Conservation (phyloP, 768 basidiomycete species). For the Cubamyces lactineus region DNA sequence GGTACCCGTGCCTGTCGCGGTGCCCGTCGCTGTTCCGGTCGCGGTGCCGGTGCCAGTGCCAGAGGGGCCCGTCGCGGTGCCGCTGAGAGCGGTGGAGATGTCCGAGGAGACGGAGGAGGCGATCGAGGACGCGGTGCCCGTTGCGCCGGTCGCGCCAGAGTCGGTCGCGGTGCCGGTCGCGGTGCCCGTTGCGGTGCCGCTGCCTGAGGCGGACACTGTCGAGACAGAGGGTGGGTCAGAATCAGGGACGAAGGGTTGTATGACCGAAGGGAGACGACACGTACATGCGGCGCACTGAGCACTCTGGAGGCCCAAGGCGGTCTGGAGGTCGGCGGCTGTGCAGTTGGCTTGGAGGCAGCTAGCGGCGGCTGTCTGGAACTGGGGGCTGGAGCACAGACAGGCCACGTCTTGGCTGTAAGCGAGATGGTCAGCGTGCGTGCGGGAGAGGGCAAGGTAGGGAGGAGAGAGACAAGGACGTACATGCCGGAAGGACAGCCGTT, state of each 20-base stretch:
- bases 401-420: slow-evolving; percentile 40
- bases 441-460: background rate
- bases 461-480: slow-evolving; percentile 22
- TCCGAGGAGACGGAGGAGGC: slow-evolving; percentile 6
- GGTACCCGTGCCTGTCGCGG: background rate
- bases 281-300: slow-evolving; percentile 38
- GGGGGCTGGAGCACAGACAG: slow-evolving; percentile 43
- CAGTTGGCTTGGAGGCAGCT: slow-evolving; percentile 43
- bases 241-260: no score
- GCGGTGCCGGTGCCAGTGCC: background rate
- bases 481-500: slow-evolving; percentile 21
- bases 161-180: background rate
- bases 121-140: slow-evolving; percentile 4
- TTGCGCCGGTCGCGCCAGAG: background rate
- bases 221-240: background rate
- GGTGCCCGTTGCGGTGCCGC: slow-evolving; percentile 13
- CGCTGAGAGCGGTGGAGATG: slow-evolving; percentile 2
- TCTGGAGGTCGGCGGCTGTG: slow-evolving; percentile 32
- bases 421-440: background rate
- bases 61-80: background rate
- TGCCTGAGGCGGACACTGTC: slow-evolving; percentile 18
- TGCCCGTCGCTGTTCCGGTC: background rate
- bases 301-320: slow-evolving; percentile 38
- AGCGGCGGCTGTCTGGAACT: slow-evolving; percentile 41
- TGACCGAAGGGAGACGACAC: background rate